Base-by-base conservation (phyloP, 2,329 filamentous ascomycete genomes). In the Aspergillus thermomutatus region DNA sequence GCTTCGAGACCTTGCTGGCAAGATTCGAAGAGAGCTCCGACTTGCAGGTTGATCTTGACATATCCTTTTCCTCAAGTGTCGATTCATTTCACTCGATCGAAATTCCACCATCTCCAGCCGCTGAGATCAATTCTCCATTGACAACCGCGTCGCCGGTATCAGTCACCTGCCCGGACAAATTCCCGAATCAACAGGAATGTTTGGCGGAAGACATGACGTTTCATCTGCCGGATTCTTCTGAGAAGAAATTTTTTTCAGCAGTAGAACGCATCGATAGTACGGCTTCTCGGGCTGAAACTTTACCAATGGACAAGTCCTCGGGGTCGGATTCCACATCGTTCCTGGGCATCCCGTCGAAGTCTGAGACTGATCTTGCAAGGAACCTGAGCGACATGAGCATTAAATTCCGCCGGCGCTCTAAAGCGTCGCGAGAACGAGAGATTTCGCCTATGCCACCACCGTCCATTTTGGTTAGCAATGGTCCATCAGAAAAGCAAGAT, bases 391-490 rank as follows among this genome's bases (percentile, higher is more conserved):
- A 66, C 31, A 72, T 71, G 60, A 74, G 69, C 50, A 45, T 63
- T 5, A 66, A 69, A 34, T 70, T 81, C 49, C 80, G 82, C 49
- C 78, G 84, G 49, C 82, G 85, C 25, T 80, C 83, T 2, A 85
- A 83, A 6, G 79, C 81, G 14, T 76, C 79, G 2, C 77, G 80
- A 55, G 79, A 81, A 56, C 82, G 84, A 40, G 82, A 82, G 8
- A 77, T 89, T 7, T 88, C 88, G 0, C 87, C 88, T 0, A 79
- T 92, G 59, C 88, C 89, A 2, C 82, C 87, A 1, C 79, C 87
- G 0, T 86, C 87, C 6, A 88, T 87, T 57, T 75, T 92, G 9
- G 80, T 82, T 4, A 82, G 85, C 4, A 71, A 75, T 49, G 72
- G 76, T 56, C 68, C 75, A 37, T 71, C 78, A 0, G 76, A 82